Percentiles rank a stretch among this genome's conserved stretches.
Evolutionary conservation across 2,329 filamentous ascomycete genomes (phyloP).

Genomic region (Sporothrix humicola): DNA sequence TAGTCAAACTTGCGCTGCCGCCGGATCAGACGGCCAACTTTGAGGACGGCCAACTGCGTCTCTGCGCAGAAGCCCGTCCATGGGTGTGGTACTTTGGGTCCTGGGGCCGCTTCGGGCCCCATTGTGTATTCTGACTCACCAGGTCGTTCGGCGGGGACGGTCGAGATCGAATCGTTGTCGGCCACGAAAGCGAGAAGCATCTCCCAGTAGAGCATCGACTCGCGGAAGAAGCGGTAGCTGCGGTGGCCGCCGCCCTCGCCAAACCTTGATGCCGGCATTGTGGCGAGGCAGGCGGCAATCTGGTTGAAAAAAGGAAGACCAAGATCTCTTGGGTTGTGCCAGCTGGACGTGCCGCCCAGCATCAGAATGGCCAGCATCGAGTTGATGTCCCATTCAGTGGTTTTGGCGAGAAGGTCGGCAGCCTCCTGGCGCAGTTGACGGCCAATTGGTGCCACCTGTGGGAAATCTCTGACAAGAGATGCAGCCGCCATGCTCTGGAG

Average conservation of each 20-base stretch:
- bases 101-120: slow-evolving; percentile 28
- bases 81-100: slow-evolving; percentile 49
- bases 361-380: slow-evolving; percentile 59
- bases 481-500: slow-evolving; percentile 65
- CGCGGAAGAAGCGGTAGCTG: slow-evolving; percentile 54
- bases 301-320: slow-evolving; percentile 59
- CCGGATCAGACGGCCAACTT: slow-evolving; percentile 53
- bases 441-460: slow-evolving; percentile 57
- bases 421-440: slow-evolving; percentile 59
- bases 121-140: neutral
- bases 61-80: slow-evolving; percentile 56
- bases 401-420: slow-evolving; percentile 55
- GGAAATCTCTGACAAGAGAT: slow-evolving; percentile 60
- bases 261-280: slow-evolving; percentile 35
- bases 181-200: slow-evolving; percentile 63
- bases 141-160: slow-evolving; percentile 41
- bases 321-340: slow-evolving; percentile 59
- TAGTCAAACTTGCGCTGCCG: slow-evolving; percentile 44
- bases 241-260: slow-evolving; percentile 50
- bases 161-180: slow-evolving; percentile 48
- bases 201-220: slow-evolving; percentile 63
- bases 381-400: slow-evolving; percentile 53
- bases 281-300: slow-evolving; percentile 49
- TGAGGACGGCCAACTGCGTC: slow-evolving; percentile 52
- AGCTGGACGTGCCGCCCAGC: slow-evolving; percentile 59